Conservation (phyloP, 345 rosid species). For the Citrus inodora region DNA sequence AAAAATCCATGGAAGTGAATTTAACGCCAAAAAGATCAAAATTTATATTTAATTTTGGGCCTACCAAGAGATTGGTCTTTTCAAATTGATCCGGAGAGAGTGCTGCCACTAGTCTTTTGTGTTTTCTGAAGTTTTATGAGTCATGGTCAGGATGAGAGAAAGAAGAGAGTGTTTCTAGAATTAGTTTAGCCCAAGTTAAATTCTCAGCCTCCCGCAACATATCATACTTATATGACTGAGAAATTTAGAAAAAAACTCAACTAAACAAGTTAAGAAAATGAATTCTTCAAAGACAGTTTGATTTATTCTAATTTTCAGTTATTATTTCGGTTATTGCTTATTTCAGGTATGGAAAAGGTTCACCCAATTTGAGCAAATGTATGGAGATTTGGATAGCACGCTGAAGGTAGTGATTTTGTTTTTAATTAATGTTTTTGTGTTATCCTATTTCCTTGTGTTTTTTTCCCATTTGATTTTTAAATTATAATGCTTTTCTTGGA, state of each 20-base stretch:
- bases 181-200: not conserved
- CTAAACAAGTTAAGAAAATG: not conserved
- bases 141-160: not conserved
- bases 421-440: not conserved
- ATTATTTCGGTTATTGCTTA: not conserved
- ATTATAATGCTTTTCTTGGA: not conserved
- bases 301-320: not conserved
- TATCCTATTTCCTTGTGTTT: not conserved
- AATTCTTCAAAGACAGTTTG: not conserved
- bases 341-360: constrained; percentile 86
- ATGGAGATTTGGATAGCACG: constrained; percentile 91
- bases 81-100: not conserved
- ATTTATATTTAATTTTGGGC: not conserved
- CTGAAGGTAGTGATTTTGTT: constrained; percentile 58
- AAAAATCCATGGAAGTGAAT: not conserved
- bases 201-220: not conserved
- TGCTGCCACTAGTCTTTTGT: not conserved
- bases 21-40: not conserved
- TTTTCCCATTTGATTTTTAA: not conserved
- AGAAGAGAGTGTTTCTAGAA: not conserved
- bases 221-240: not conserved
- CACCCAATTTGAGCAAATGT: constrained; percentile 80
- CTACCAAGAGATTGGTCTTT: not conserved
- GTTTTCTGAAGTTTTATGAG: not conserved
- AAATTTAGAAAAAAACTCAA: not conserved